Evolutionary conservation across 306 rosid genomes (phyloP).

Genomic region (Cercis canadensis): DNA sequence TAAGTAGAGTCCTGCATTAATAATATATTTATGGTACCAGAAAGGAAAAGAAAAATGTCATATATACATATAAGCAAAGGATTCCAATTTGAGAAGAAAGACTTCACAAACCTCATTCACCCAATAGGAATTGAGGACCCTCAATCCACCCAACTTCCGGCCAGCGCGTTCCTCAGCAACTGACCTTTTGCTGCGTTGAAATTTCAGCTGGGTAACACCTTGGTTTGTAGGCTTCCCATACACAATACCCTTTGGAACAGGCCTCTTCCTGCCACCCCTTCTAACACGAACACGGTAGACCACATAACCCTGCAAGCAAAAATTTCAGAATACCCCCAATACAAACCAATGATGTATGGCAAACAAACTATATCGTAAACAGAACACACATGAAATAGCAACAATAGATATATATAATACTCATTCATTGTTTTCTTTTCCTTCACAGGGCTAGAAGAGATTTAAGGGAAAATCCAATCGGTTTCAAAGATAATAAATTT

Average conservation of each 20-base stretch:
- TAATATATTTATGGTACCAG: background rate
- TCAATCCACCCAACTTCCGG: constrained; percentile 67
- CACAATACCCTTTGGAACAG: constrained; percentile 80
- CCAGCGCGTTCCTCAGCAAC: constrained; percentile 86
- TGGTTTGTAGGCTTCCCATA: constrained; percentile 80
- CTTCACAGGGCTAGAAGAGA: no score
- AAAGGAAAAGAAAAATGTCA: background rate
- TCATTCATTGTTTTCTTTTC: no score
- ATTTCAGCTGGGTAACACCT: constrained; percentile 74
- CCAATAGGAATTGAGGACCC: constrained; percentile 77
- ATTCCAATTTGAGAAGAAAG: background rate
- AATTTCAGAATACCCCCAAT: background rate
- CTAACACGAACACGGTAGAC: constrained; percentile 68
- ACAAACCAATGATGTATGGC: no score
- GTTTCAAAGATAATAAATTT: no score
- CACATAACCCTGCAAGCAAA: constrained; percentile 58
- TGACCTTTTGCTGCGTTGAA: constrained; percentile 71
- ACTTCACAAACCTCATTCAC: constrained; percentile 55
- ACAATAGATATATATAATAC: no score
- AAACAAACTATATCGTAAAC: no score
- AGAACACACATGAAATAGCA: no score
- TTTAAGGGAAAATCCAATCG: no score
- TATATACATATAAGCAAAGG: background rate
- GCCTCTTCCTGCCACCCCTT: constrained; percentile 81
- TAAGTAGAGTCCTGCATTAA: constrained; percentile 64